phyloP scores from a whole-genome alignment of 2,329 filamentous ascomycete species.

The Penicillium sp. region DNA sequence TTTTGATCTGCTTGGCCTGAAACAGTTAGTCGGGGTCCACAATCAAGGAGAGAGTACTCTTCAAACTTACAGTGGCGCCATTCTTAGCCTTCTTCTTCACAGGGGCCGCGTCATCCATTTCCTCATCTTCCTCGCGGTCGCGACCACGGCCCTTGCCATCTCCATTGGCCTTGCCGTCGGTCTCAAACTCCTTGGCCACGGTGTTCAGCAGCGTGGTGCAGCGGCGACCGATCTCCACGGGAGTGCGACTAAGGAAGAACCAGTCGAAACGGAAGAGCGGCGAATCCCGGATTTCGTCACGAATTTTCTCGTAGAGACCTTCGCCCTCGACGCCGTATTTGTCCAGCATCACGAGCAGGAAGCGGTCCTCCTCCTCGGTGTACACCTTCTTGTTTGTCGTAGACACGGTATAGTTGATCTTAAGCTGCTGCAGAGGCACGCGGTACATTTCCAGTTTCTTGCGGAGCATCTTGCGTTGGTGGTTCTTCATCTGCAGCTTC shows the following conservation, averaged over 20 bases:
- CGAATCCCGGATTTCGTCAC: constrained; percentile 93
- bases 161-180: constrained; percentile 62
- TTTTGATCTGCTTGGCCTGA: constrained; percentile 90
- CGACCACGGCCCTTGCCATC: constrained; percentile 63
- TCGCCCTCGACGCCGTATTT: constrained; percentile 89
- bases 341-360: constrained; percentile 88
- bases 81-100: constrained; percentile 93
- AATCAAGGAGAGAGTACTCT: neutral
- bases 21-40: constrained; percentile 11
- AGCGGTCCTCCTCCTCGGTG: constrained; percentile 95
- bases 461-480: constrained; percentile 85
- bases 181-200: constrained; percentile 90
- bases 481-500: constrained; percentile 77
- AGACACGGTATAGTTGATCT: constrained; percentile 97
- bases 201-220: constrained; percentile 93
- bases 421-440: constrained; percentile 95
- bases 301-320: constrained; percentile 82
- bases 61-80: constrained; percentile 68
- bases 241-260: constrained; percentile 96
- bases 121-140: constrained; percentile 70
- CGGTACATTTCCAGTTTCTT: constrained; percentile 96
- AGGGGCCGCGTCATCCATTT: constrained; percentile 75
- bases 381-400: constrained; percentile 99
- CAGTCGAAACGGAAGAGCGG: constrained; percentile 97
- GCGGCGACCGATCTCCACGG: constrained; percentile 82